Evolutionary conservation across 2,329 filamentous ascomycete species (phyloP).

Genomic region (Trichoderma afroharzianum): DNA sequence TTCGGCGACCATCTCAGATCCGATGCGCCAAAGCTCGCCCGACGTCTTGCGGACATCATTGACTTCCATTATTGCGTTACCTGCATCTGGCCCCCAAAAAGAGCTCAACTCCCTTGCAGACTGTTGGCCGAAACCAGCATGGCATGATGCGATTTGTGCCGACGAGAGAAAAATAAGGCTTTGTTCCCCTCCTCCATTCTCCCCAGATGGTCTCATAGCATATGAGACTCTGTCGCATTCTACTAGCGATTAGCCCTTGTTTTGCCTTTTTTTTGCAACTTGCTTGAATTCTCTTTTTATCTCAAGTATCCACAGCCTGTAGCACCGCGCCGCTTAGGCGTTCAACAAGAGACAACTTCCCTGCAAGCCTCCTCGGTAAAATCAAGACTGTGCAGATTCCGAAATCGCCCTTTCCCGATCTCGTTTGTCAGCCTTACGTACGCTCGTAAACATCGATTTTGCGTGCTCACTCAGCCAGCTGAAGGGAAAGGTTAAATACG

Average conservation of each 20-base stretch:
- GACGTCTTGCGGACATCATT: constrained; percentile 13
- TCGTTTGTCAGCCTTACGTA: constrained; percentile 12
- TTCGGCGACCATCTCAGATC: constrained; percentile 14
- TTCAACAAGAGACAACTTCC: neutral
- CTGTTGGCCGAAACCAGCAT: constrained; percentile 4
- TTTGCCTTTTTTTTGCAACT: neutral
- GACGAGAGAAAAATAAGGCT: neutral
- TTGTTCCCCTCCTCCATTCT: neutral
- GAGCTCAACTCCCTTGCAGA: neutral
- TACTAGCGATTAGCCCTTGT: neutral
- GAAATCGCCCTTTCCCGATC: neutral
- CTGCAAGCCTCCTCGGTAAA: constrained; percentile 13
- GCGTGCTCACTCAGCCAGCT: constrained; percentile 9
- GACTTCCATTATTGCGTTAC: constrained; percentile 14
- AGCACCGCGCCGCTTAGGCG: neutral
- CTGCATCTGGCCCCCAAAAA: constrained; percentile 11
- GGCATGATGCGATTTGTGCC: neutral
- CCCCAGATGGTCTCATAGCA: constrained; percentile 1
- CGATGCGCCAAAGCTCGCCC: constrained; percentile 15
- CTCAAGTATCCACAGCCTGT: neutral
- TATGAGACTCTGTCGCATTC: constrained; percentile 5
- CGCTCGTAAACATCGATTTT: constrained; percentile 11
- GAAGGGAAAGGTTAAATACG: constrained; percentile 12
- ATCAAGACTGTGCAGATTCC: neutral
- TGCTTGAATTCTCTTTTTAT: neutral